These are phyloP conservation scores for Macrocybe gigantea DNA, from an alignment of 768 basidiomycete genomes.

Conservation along the genomic window DNA sequence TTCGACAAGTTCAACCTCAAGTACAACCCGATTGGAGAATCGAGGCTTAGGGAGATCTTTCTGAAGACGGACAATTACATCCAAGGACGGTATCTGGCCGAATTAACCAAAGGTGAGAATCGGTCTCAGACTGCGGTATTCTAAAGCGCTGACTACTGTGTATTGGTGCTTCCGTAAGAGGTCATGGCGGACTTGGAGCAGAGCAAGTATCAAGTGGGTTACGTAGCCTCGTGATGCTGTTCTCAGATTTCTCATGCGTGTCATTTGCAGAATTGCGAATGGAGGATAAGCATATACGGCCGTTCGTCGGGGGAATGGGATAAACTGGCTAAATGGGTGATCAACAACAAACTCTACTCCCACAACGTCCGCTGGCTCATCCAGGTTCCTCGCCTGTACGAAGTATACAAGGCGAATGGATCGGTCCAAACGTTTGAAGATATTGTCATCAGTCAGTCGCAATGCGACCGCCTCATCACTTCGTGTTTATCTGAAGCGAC, in stretches of 20 bases:
- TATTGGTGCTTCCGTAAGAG: constrained; percentile 44
- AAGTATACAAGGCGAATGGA: constrained; percentile 89
- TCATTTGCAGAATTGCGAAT: constrained; percentile 76
- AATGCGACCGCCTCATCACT: constrained; percentile 9
- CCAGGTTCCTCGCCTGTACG: constrained; percentile 91
- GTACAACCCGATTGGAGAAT: constrained; percentile 96
- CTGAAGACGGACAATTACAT: constrained; percentile 97
- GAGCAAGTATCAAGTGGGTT: constrained; percentile 88
- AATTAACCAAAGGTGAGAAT: constrained; percentile 76
- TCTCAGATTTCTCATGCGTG: not conserved
- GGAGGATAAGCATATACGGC: constrained; percentile 96
- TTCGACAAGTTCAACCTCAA: constrained; percentile 98
- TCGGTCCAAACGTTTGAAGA: constrained; percentile 85
- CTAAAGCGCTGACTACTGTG: not conserved
- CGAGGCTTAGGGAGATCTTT: constrained; percentile 92
- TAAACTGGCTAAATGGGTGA: constrained; percentile 95
- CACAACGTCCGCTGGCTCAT: constrained; percentile 99
- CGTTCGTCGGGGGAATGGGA: constrained; percentile 87
- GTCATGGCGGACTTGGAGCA: constrained; percentile 97
- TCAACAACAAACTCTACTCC: constrained; percentile 87
- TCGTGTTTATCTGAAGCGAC: not conserved
- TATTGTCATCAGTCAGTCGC: constrained; percentile 71
- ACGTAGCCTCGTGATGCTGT: not conserved
- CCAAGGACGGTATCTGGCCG: constrained; percentile 88
- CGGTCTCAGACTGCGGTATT: not conserved